Evolutionary conservation across 2,329 filamentous ascomycete species (phyloP), one percentile per base, ranked within the genome.

Genomic region (Phaeosphaeria sp.): DNA sequence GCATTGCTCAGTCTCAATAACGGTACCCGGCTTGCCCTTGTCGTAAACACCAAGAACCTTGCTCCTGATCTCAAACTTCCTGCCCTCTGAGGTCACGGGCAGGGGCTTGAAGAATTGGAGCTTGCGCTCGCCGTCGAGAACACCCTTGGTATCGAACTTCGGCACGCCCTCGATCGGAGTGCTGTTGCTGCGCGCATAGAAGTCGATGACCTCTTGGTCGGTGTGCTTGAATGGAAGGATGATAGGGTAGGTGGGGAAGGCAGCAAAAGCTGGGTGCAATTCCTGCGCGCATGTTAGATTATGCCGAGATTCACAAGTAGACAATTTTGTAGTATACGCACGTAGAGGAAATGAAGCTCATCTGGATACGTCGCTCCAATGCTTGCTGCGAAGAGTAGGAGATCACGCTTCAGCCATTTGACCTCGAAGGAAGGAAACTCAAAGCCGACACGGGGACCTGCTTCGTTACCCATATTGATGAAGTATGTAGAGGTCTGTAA

Each of bases 281-380:
- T 97, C 93, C 91, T 94, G 64, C 0, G 15, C 17, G 15, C 6
- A 22, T 25, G 22, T 46, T 46, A 46, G 44, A 8, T n/a, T 20
- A 13, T 15, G 18, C 36, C 25, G 25, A n/a, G n/a, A n/a, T n/a
- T n/a, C n/a, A n/a, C n/a, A n/a, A n/a, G n/a, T n/a, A n/a, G n/a
- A n/a, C n/a, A n/a, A n/a, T n/a, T n/a, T n/a, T n/a, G n/a, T n/a
- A n/a, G n/a, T n/a, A n/a, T n/a, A 73, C 86, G 59, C 83, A 95
- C 92, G 71, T 93, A 97, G 80, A 97, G 88, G 75, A 94, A 96
- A 75, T 97, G 92, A 72, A 97, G 87, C 83, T 97, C 93, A 68
- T 96, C 89, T n/a, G 85, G 84, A 39, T 74, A 73, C 13, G 87
- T 94, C 74, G 85, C 89, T 55, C 93, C 93, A 76, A 97, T 94